Evolutionary conservation across 2,329 filamentous ascomycete genomes (phyloP).

Genomic region (Celoporthe dispersa): DNA sequence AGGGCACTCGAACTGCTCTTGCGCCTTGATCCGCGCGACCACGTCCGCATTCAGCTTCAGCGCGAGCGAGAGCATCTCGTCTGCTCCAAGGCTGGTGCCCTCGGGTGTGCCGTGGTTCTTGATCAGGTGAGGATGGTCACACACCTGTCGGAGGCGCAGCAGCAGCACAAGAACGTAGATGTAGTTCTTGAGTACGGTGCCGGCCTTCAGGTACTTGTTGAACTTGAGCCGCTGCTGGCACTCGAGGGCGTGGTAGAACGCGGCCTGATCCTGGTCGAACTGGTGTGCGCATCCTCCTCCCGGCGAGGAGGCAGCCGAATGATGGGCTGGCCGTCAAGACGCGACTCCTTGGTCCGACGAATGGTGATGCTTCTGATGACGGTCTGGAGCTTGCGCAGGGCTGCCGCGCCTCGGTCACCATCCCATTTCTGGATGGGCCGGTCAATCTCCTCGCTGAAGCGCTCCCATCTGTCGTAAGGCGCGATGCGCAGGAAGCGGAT

Average conservation of each 20-base stretch:
- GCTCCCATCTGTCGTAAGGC: slow-evolving; percentile 31
- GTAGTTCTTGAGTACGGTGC: slow-evolving; percentile 57
- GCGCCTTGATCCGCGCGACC: slow-evolving; percentile 26
- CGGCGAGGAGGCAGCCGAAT: slow-evolving; percentile 67
- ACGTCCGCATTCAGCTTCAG: slow-evolving; percentile 28
- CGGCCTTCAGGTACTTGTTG: slow-evolving; percentile 36
- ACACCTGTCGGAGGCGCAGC: slow-evolving; percentile 76
- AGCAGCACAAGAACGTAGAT: slow-evolving; percentile 77
- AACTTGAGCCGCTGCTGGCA: slow-evolving; percentile 34
- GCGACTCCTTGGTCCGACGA: slow-evolving; percentile 76
- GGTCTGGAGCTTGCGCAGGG: slow-evolving; percentile 46
- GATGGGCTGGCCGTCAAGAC: slow-evolving; percentile 76
- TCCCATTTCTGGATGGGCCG: slow-evolving; percentile 21
- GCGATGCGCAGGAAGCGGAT: slow-evolving; percentile 42
- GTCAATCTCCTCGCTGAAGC: slow-evolving; percentile 41
- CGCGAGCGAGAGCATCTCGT: slow-evolving; percentile 37
- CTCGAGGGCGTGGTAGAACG: slow-evolving; percentile 56
- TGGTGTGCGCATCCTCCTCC: slow-evolving; percentile 62
- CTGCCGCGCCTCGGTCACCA: not conserved
- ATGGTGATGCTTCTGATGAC: slow-evolving; percentile 77
- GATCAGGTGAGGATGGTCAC: slow-evolving; percentile 73
- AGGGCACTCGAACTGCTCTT: slow-evolving; percentile 2
- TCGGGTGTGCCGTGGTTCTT: slow-evolving; percentile 37
- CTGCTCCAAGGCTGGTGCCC: slow-evolving; percentile 33
- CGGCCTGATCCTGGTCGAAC: slow-evolving; percentile 66